A percentile compares a stretch with the other conserved stretches of the same genome.
phyloP scores from a whole-genome alignment of 2,329 filamentous ascomycete genomes.

The Juglanconis oblonga region DNA sequence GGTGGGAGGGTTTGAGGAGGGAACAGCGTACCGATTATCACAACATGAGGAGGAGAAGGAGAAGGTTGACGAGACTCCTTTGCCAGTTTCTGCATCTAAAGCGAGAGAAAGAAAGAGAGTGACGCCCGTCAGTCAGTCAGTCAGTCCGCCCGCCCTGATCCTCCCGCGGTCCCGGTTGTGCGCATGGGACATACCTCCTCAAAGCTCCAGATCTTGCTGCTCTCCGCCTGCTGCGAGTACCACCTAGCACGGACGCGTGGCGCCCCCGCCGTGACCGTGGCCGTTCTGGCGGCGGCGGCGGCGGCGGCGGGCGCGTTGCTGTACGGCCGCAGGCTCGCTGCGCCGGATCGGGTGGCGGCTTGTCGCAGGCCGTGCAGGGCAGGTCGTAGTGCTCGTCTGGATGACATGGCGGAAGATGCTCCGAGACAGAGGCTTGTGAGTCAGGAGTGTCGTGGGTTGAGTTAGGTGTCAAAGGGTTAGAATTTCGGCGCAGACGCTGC shows the following conservation, averaged over 20 bases:
- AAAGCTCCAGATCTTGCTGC: slow-evolving; percentile 48
- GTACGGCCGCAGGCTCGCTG: background rate
- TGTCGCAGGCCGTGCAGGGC: slow-evolving; percentile 10
- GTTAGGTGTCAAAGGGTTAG: too few relatives aligned
- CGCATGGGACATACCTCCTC: slow-evolving; percentile 32
- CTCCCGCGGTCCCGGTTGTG: background rate
- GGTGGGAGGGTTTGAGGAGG: background rate
- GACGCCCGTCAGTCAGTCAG: background rate
- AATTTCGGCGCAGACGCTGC: too few relatives aligned
- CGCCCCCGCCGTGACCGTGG: background rate
- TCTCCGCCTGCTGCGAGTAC: slow-evolving; percentile 30
- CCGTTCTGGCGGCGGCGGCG: background rate
- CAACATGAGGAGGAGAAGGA: too few relatives aligned
- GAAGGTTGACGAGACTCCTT: slow-evolving; percentile 26
- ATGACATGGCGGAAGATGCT: slow-evolving; percentile 8
- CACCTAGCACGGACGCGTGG: background rate
- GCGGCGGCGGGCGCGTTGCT: background rate
- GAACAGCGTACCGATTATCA: slow-evolving; percentile 45
- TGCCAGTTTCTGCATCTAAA: slow-evolving; percentile 42
- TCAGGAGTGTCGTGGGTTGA: too few relatives aligned
- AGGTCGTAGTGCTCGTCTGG: slow-evolving; percentile 3
- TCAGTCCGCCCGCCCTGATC: background rate
- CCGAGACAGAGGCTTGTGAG: background rate
- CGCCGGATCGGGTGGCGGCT: background rate
- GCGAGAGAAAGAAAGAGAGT: too few relatives aligned